Evolutionary conservation across 768 basidiomycete species (phyloP), one percentile per base, ranked within the genome.

Genomic region (Daedaleopsis nitida): DNA sequence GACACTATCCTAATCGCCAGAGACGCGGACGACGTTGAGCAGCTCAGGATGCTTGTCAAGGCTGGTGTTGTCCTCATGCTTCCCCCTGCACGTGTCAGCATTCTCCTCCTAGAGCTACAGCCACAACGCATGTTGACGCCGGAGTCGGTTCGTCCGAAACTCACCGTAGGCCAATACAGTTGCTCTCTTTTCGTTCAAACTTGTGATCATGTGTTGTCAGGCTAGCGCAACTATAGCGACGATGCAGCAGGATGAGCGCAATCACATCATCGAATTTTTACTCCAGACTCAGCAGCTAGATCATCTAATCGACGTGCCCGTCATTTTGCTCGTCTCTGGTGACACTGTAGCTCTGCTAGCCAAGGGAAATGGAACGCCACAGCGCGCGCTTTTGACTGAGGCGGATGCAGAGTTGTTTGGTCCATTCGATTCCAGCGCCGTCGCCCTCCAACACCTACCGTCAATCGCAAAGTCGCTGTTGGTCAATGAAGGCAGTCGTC

Each of bases 221-320:
- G 58, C 10, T 14, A 49, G 48, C 9, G 35, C 57, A 44, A 58
- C 66, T 48, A 11, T 34, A 8, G 16, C 6, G 17, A 21, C 14
- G 16, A 17, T 60, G 37, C 10, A 32, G 23, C 23, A 19, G 11
- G 21, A 8, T 6, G 51, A 53, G 24, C 42, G 27, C 24, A 24
- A 55, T 2, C 42, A 55, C 1, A 63, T 73, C 32, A 45, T 73
- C 1, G 27, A 60, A 43, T 83, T 79, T 59, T 71, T 82, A 0
- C 64, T 81, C 3, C 75, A 75, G 1, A 69, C 69, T 0, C 55
- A 65, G 0, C 65, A 77, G 24, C 52, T 80, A 17, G 58, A 61
- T 17, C 71, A 76, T 53, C 51, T 83, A 9, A 58, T 74, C 13
- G 74, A 71, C 1, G 67, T 83, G 2, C 80, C 79, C 2, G 56